Evolutionary conservation across 2,329 filamentous ascomycete genomes (phyloP).

Genomic region (Ophiocordyceps camponoti-leonardi): DNA sequence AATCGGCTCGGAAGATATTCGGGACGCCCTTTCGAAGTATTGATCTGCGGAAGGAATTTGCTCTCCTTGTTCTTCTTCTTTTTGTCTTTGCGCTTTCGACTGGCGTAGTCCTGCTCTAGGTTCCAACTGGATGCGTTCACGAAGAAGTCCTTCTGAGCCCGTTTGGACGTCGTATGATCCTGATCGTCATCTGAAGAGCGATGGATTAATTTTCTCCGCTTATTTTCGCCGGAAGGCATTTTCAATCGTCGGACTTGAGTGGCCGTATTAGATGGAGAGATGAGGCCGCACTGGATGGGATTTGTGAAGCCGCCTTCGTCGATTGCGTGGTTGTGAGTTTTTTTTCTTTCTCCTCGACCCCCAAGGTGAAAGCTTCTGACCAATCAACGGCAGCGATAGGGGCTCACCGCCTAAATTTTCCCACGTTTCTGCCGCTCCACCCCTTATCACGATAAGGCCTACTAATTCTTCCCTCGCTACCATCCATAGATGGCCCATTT

Average conservation of each 20-base stretch:
- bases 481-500: no score
- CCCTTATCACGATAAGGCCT: not conserved
- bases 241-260: not conserved
- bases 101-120: constrained; percentile 82
- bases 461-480: not conserved
- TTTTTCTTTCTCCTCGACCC: not conserved
- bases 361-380: constrained; percentile 3
- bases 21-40: constrained; percentile 61
- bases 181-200: constrained; percentile 28
- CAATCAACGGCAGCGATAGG: constrained; percentile 6
- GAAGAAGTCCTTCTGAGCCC: constrained; percentile 48
- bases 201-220: constrained; percentile 41
- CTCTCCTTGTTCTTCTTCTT: constrained; percentile 57
- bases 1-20: constrained; percentile 40
- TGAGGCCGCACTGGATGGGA: not conserved
- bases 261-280: not conserved
- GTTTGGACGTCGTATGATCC: constrained; percentile 15
- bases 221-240: constrained; percentile 33
- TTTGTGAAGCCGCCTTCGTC: not conserved
- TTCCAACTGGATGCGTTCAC: constrained; percentile 70
- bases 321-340: not conserved
- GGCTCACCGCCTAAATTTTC: constrained; percentile 22
- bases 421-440: constrained; percentile 15
- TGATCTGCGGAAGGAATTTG: constrained; percentile 60
- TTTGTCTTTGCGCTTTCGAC: constrained; percentile 65